Evolutionary conservation across 768 basidiomycete species (phyloP).

Genomic region (Leccinum imitatum): DNA sequence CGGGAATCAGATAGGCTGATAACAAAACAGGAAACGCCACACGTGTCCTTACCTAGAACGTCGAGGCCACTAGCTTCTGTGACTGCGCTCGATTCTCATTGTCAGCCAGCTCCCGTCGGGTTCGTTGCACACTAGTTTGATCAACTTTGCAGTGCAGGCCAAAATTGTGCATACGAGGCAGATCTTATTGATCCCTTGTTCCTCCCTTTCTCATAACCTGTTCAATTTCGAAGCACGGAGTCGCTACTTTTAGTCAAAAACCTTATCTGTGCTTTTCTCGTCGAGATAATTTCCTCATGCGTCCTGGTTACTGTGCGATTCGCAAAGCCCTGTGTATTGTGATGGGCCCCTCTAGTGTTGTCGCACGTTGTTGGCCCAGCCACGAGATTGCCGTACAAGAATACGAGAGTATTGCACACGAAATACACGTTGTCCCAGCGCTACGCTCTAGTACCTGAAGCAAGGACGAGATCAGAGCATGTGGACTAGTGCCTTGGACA

Average conservation of each 20-base stretch:
- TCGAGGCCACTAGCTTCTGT: neutral
- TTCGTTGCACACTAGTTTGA: neutral
- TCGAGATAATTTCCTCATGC: slow-evolving; percentile 18
- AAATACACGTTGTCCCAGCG: slow-evolving; percentile 18
- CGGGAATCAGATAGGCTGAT: neutral
- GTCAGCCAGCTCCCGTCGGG: neutral
- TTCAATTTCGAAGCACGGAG: slow-evolving; percentile 26
- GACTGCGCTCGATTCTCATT: neutral
- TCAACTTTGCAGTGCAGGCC: slow-evolving; percentile 4
- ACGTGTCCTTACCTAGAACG: neutral
- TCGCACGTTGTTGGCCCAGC: slow-evolving; percentile 6
- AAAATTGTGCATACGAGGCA: slow-evolving; percentile 12
- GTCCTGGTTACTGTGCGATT: slow-evolving; percentile 22
- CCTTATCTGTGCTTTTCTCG: slow-evolving; percentile 26
- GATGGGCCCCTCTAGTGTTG: slow-evolving; percentile 15
- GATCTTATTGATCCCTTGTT: slow-evolving; percentile 23
- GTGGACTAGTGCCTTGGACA: neutral
- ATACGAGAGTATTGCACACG: slow-evolving; percentile 12
- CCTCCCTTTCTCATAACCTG: slow-evolving; percentile 13
- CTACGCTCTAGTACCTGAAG: neutral
- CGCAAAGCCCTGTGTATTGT: slow-evolving; percentile 14
- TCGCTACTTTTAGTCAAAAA: slow-evolving; percentile 29
- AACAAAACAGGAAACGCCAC: slow-evolving; percentile 1
- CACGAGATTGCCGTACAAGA: slow-evolving; percentile 8
- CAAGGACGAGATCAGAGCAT: slow-evolving; percentile 2